Base-by-base conservation (phyloP, 2,329 filamentous ascomycete species). In the Nannizziopsis arthrosporioides region DNA sequence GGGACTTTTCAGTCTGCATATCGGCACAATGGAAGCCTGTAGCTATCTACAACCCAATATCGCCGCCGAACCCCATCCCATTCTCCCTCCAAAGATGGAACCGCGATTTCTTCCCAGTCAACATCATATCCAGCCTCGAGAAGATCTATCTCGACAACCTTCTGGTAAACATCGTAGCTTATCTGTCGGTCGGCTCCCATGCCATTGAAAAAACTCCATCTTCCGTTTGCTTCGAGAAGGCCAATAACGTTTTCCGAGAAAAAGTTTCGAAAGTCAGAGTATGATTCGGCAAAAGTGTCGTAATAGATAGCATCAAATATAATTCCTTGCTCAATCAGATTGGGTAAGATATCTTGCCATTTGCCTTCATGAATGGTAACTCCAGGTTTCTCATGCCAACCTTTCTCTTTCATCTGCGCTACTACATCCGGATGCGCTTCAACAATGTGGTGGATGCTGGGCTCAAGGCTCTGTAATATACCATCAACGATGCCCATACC, bases 241-340 rank as follows among this genome's bases (percentile, higher is more conserved):
- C 80, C 82, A 30, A 92, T 85, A 9, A 96, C 81, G 57, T 84
- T 80, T 63, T 96, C 92, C 2, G 77, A 82, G 63, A 96, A 94
- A 70, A 96, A 95, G 51, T 81, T 74, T 41, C 83, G 82, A 22
- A 96, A 78, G 63, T 90, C 85, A 1, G 74, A 73, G 66, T 96
- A 98, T 54, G 92, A 85, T 68, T 98, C 92, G 5, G 88, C 92
- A 64, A 96, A 96, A 0, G 92, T 98, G 62, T 98, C 92, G 61
- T 95, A 96, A 71, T 96, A 98, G 56, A 98, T 86, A 22, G 83
- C 85, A 61, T 94, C 85, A 60, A 90, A 89, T 10, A 80, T 69
- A 58, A 83, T 75, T 8, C 83, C 84, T 36, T 78, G 68, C 51
- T 78, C 76, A 1, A 90, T 68, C 6, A 94, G 70, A 44, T 71